Base-by-base conservation (phyloP, 306 rosid species). In the Castanea crenata region DNA sequence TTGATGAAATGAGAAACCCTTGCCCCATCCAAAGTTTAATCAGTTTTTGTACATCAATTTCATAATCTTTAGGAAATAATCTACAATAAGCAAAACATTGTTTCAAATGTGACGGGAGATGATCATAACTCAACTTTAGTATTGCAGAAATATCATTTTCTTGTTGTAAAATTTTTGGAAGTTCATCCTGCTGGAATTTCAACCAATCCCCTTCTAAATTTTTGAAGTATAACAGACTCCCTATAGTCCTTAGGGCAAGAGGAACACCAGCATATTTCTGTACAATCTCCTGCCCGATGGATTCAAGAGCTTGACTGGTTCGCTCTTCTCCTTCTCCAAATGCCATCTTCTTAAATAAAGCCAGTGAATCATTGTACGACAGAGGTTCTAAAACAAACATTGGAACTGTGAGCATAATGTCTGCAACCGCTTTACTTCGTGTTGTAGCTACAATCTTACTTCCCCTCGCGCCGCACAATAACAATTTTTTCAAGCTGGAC, bases 81-180 rank as follows among this genome's bases (percentile, higher is more conserved):
- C 79, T 73, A 79, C 86, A 87, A 76, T 84, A 84, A 6, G 84
- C 83, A 79, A 81, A 84, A 56, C 90, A 87, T 3, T 46, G 69
- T 80, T 82, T 87, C 46, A 87, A 72, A 73, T 73, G 29, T 6
- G 84, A 76, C 1, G 90, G 86, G 31, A 87, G 88, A 55, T 81
- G 52, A 19, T 76, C 55, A n/a, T 74, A 74, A 67, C 83, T 73
- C 0, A 80, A 34, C 34, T 84, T 79, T 12, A 87, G 88, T 55
- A 84, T 69, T 14, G 70, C 19, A 35, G 79, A 79, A 35, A 84
- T 81, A 51, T 81, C 78, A 68, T 84, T 84, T 75, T 81, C 81
- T 14, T 78, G 54, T 23, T 59, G 86, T 16, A 10, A 21, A 11
- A 69, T 63, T 73, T 41, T 76, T 29, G 80, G 20, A 73, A 87